Percentiles rank a stretch among this genome's conserved stretches.
These are phyloP conservation scores for Trypanosoma brucei DNA, from an alignment of 208 protist species.

Conservation along the genomic window DNA sequence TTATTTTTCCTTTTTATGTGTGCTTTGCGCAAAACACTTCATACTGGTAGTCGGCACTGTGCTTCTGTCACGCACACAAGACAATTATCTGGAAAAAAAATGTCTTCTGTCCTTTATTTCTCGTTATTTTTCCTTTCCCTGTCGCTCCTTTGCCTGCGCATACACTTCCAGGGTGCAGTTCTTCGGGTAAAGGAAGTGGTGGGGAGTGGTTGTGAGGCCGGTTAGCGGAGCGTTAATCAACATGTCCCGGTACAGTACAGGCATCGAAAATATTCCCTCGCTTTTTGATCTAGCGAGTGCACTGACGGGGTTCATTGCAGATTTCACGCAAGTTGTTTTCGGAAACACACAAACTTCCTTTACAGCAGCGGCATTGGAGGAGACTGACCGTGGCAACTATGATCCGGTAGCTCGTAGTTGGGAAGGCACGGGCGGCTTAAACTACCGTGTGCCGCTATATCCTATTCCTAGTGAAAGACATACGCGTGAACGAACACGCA, in stretches of 20 bases:
- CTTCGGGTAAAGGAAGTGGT: no score
- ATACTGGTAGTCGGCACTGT: no score
- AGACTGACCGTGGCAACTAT: constrained; percentile 56
- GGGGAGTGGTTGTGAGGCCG: neutral
- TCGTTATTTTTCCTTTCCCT: neutral
- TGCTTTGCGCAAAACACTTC: no score
- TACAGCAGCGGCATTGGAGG: constrained; percentile 49
- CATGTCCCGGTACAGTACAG: constrained; percentile 87
- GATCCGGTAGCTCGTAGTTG: constrained; percentile 69
- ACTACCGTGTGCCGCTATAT: constrained; percentile 78
- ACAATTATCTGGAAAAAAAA: no score
- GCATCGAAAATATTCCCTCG: constrained; percentile 79
- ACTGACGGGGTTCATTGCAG: constrained; percentile 50
- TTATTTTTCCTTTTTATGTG: no score
- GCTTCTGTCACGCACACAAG: no score
- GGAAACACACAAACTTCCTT: constrained; percentile 69
- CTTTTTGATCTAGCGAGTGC: constrained; percentile 76
- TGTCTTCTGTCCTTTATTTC: neutral
- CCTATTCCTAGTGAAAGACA: constrained; percentile 82
- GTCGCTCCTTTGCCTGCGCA: neutral
- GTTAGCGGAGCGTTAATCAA: neutral
- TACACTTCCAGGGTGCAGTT: no score
- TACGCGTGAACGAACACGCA: constrained; percentile 73
- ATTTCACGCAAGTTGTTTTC: constrained; percentile 74
- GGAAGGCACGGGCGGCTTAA: constrained; percentile 64